Evolutionary conservation across 2,329 filamentous ascomycete species (phyloP).

Genomic region (Stemphylium lycopersici): DNA sequence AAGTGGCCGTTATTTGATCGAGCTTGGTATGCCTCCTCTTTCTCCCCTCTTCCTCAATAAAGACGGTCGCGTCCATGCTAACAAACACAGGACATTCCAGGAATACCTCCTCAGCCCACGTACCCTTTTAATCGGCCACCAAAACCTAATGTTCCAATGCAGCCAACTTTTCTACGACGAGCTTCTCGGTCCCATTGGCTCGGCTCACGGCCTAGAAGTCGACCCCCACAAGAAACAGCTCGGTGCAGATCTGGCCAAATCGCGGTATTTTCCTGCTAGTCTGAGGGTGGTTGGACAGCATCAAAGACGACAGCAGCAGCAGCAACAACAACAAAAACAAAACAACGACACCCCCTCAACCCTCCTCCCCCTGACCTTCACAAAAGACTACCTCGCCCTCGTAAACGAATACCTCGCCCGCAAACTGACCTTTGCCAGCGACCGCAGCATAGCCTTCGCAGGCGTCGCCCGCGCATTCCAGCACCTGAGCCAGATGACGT

Average conservation of each 20-base stretch:
- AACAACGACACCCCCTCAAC: background rate
- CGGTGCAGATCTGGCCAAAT: conserved; percentile 3
- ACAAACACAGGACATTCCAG: conserved; percentile 16
- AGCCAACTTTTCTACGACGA: conserved; percentile 14
- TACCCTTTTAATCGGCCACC: conserved; percentile 17
- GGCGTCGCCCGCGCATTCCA: conserved; percentile 12
- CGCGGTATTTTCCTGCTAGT: conserved; percentile 8
- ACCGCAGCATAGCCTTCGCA: conserved; percentile 16
- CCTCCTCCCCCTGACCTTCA: conserved; percentile 3
- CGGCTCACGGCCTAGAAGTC: background rate
- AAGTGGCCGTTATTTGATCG: conserved; percentile 21
- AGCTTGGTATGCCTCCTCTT: conserved; percentile 10
- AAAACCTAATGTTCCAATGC: conserved; percentile 24
- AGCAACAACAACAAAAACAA: background rate
- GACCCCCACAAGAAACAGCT: background rate
- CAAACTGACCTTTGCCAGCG: background rate
- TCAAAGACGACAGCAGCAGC: background rate
- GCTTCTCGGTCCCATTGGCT: background rate
- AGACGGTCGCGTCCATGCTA: background rate
- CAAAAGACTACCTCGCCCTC: conserved; percentile 1
- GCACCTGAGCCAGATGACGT: conserved; percentile 2
- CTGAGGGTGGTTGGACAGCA: no score
- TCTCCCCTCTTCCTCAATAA: background rate
- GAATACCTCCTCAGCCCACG: conserved; percentile 22
- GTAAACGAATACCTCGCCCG: conserved; percentile 13